These are phyloP conservation scores for Mollisia scopiformis DNA, from an alignment of 2,329 filamentous ascomycete species.

Conservation along the genomic window DNA sequence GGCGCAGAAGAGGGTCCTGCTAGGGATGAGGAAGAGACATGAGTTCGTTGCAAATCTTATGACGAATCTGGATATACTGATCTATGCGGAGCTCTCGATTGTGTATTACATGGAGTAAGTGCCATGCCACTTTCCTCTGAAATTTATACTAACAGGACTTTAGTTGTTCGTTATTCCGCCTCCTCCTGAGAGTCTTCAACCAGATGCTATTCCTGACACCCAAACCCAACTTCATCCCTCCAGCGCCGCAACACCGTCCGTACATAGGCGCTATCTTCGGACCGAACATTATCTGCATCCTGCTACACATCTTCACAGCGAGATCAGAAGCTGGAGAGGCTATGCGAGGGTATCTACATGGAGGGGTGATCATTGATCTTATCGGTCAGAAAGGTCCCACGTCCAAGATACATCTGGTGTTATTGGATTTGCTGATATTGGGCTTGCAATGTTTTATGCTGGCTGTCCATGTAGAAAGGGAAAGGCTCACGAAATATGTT, in stretches of 20 bases:
- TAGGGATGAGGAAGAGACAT: slow-evolving; percentile 53
- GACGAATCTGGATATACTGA: slow-evolving; percentile 62
- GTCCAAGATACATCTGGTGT: slow-evolving; percentile 56
- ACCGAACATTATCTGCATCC: slow-evolving; percentile 62
- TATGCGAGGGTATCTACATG: slow-evolving; percentile 67
- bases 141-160: slow-evolving; percentile 11
- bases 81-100: slow-evolving; percentile 66
- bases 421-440: slow-evolving; percentile 59
- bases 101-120: slow-evolving; percentile 75
- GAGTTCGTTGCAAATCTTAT: slow-evolving; percentile 63
- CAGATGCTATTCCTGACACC: slow-evolving; percentile 69
- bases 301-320: slow-evolving; percentile 59
- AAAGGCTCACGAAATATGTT: slow-evolving; percentile 49
- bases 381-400: slow-evolving; percentile 67
- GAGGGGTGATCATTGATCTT: slow-evolving; percentile 69
- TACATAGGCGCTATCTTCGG: slow-evolving; percentile 61
- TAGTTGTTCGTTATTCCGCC: slow-evolving; percentile 67
- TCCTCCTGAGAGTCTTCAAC: slow-evolving; percentile 59
- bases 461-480: slow-evolving; percentile 62
- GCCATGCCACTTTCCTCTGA: not conserved
- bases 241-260: slow-evolving; percentile 55
- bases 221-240: slow-evolving; percentile 54
- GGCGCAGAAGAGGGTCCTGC: slow-evolving; percentile 38
- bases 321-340: slow-evolving; percentile 61
- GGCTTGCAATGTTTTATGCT: slow-evolving; percentile 66